phyloP scores from a whole-genome alignment of 23 red algal genomes.

The Gracilaria caudata region DNA sequence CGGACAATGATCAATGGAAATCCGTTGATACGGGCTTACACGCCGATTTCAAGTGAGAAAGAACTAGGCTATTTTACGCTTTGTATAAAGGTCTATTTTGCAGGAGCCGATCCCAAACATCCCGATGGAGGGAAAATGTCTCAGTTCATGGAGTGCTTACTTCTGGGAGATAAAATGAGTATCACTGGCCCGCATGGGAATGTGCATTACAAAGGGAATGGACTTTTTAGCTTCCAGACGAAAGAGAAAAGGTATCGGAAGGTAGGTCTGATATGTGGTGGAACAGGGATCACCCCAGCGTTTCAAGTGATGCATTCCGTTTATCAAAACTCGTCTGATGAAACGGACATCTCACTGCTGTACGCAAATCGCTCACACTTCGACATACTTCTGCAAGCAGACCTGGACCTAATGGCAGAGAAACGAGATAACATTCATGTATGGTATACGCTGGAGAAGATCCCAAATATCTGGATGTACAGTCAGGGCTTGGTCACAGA shows the following conservation, averaged over 20 bases:
- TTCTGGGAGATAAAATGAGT: constrained; percentile 77
- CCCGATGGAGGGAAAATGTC: constrained; percentile 83
- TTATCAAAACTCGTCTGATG: constrained; percentile 36
- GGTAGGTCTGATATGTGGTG: constrained; percentile 82
- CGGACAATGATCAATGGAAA: constrained; percentile 66
- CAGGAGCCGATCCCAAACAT: constrained; percentile 58
- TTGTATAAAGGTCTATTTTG: constrained; percentile 84
- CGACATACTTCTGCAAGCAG: constrained; percentile 81
- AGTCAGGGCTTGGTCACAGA: constrained; percentile 67
- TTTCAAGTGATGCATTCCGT: constrained; percentile 89
- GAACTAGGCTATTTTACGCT: constrained; percentile 72
- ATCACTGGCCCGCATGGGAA: constrained; percentile 89
- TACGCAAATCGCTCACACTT: constrained; percentile 81
- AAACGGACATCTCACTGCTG: constrained; percentile 70
- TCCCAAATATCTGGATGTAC: constrained; percentile 40
- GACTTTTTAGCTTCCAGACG: constrained; percentile 45
- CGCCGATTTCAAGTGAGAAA: constrained; percentile 69
- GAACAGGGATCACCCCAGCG: constrained; percentile 86
- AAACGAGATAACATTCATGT: constrained; percentile 62
- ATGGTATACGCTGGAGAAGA: constrained; percentile 65
- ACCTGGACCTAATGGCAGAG: constrained; percentile 66
- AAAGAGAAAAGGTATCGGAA: constrained; percentile 40
- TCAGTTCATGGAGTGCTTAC: constrained; percentile 79
- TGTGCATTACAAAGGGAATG: constrained; percentile 70
- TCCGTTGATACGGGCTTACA: constrained; percentile 89